phyloP scores from a whole-genome alignment of 768 basidiomycete species.

The Macrolepiota dolichaula region DNA sequence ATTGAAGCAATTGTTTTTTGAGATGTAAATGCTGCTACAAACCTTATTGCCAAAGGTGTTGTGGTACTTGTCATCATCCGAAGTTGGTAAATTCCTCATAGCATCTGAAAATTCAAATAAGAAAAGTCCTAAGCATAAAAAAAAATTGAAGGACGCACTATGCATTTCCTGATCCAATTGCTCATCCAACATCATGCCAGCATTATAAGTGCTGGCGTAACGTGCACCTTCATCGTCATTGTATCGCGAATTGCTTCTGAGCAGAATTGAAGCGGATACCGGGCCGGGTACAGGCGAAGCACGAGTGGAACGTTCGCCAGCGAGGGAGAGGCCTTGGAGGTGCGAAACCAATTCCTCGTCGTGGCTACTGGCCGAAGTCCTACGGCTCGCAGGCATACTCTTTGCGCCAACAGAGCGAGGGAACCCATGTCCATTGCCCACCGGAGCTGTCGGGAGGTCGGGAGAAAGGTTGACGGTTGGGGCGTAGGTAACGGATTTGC shows the following conservation, averaged over 20 bases:
- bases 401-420: slow-evolving; percentile 74
- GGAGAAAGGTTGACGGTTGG: slow-evolving; percentile 74
- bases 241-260: slow-evolving; percentile 49
- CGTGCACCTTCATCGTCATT: slow-evolving; percentile 55
- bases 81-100: slow-evolving; percentile 83
- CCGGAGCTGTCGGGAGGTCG: slow-evolving; percentile 48
- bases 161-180: slow-evolving; percentile 94
- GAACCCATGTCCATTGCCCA: slow-evolving; percentile 48
- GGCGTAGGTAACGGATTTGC: slow-evolving; percentile 85
- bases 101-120: slow-evolving; percentile 54
- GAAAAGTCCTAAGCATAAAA: slow-evolving; percentile 9
- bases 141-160: slow-evolving; percentile 49
- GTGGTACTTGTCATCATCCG: slow-evolving; percentile 85
- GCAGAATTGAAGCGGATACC: slow-evolving; percentile 49
- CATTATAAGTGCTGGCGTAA: slow-evolving; percentile 67
- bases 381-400: slow-evolving; percentile 90
- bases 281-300: slow-evolving; percentile 55
- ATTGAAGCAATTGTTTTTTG: slow-evolving; percentile 11
- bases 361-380: slow-evolving; percentile 83
- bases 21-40: slow-evolving; percentile 14
- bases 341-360: slow-evolving; percentile 80
- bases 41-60: slow-evolving; percentile 66
- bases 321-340: slow-evolving; percentile 67
- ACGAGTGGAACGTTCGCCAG: slow-evolving; percentile 55
- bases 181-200: slow-evolving; percentile 90